A percentile compares a stretch with the other conserved stretches of the same genome.
Evolutionary conservation across 345 rosid genomes (phyloP).

Genomic region (Bruguiera parviflora): DNA sequence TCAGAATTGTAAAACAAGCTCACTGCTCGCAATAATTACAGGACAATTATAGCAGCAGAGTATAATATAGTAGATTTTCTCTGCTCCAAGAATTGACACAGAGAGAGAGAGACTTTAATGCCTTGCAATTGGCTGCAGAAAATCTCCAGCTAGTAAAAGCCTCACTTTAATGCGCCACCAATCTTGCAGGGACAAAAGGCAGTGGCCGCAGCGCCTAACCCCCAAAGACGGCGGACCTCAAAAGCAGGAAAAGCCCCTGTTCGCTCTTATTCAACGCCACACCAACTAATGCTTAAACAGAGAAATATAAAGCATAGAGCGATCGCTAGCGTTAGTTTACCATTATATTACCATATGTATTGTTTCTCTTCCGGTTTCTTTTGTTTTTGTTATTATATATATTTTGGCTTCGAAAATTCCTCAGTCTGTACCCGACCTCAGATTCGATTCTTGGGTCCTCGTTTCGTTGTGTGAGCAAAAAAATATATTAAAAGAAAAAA

Average conservation of each 20-base stretch:
- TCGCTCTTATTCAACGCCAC: background rate
- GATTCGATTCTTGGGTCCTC: slow-evolving; percentile 37
- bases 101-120: slow-evolving; percentile 22
- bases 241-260: slow-evolving; percentile 28
- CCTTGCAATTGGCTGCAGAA: slow-evolving; percentile 10
- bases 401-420: slow-evolving; percentile 14
- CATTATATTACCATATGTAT: background rate
- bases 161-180: slow-evolving; percentile 23
- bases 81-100: slow-evolving; percentile 21
- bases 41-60: background rate
- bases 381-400: background rate
- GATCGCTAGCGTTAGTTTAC: no score
- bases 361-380: background rate
- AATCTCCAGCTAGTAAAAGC: slow-evolving; percentile 7
- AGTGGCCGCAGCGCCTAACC: slow-evolving; percentile 7
- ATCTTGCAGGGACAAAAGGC: slow-evolving; percentile 21
- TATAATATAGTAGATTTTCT: slow-evolving; percentile 15
- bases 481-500: no score
- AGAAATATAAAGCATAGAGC: no score
- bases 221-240: slow-evolving; percentile 29
- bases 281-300: background rate
- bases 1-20: slow-evolving; percentile 13
- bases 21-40: background rate
- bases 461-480: slow-evolving; percentile 9
- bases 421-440: slow-evolving; percentile 20